These are phyloP conservation scores for Pinus albicaulis DNA, from an alignment of 75 land plant genomes.

Conservation along the genomic window DNA sequence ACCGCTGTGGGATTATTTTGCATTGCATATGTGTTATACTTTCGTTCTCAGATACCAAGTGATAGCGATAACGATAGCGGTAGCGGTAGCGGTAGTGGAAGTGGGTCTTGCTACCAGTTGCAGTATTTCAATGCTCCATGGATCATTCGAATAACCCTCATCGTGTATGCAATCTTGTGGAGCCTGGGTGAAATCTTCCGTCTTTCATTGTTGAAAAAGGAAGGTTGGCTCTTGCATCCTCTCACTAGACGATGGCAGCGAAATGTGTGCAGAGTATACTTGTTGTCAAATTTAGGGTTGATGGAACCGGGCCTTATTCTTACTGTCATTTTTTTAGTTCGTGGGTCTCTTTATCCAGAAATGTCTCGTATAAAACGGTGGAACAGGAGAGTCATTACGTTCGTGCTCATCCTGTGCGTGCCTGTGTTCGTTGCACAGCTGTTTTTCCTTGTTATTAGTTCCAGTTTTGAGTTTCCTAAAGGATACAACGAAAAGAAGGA, in stretches of 20 bases:
- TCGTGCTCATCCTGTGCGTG: conserved; percentile 32
- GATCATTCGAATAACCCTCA: conserved; percentile 71
- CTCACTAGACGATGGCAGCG: conserved; percentile 53
- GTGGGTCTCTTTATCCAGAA: conserved; percentile 70
- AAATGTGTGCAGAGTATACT: conserved; percentile 76
- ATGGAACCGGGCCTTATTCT: conserved; percentile 89
- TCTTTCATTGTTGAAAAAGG: conserved; percentile 48
- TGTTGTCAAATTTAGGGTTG: conserved; percentile 83
- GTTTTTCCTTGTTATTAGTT: conserved; percentile 58
- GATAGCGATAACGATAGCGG: conserved; percentile 12
- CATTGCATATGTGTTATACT: conserved; percentile 61
- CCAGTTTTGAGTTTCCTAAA: conserved; percentile 37
- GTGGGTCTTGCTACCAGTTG: conserved; percentile 21
- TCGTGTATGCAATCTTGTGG: conserved; percentile 74
- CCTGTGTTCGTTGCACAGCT: conserved; percentile 78
- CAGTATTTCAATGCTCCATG: conserved; percentile 89
- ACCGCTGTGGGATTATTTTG: conserved; percentile 53
- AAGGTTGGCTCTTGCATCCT: conserved; percentile 52
- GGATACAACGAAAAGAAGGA: conserved; percentile 20
- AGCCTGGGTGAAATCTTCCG: conserved; percentile 71
- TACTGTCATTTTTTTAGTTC: conserved; percentile 78
- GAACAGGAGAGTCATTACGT: conserved; percentile 57
- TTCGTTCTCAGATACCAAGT: conserved; percentile 49
- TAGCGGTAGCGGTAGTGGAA: too few species aligned
- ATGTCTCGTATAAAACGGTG: conserved; percentile 55